A percentile compares a stretch with the other conserved stretches of the same genome.
Conservation (phyloP, 176 grass and related monocot species). For the Oryza nivara region DNA sequence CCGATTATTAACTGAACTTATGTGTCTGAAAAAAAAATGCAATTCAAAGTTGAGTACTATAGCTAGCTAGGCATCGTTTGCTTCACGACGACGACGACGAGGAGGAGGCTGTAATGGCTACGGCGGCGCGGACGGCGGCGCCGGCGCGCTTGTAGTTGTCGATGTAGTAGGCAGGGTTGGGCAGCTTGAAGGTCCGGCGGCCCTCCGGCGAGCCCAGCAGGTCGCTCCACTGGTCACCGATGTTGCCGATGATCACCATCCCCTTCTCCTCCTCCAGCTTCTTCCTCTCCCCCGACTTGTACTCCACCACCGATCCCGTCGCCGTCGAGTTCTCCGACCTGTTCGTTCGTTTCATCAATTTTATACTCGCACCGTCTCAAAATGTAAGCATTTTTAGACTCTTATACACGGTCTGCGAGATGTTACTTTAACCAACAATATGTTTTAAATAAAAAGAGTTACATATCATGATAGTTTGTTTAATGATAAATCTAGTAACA, state of each 20-base stretch:
- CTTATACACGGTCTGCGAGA: no score
- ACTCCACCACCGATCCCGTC: neutral
- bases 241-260: constrained; percentile 50
- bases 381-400: no score
- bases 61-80: neutral
- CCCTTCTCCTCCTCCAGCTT: constrained; percentile 20
- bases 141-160: neutral
- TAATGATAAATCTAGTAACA: no score
- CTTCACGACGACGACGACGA: neutral
- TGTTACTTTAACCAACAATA: no score
- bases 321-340: neutral
- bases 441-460: no score
- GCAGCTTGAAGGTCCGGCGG: constrained; percentile 33
- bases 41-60: no score
- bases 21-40: neutral
- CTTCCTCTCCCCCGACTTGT: constrained; percentile 27
- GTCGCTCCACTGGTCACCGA: constrained; percentile 74
- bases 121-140: neutral
- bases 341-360: no score
- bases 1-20: neutral
- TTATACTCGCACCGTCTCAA: no score
- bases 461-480: no score
- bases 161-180: constrained; percentile 38
- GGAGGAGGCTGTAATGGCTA: neutral
- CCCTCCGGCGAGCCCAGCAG: constrained; percentile 44